Conservation (phyloP, 495 filamentous ascomycete genomes). For the Pyronema domesticum region DNA sequence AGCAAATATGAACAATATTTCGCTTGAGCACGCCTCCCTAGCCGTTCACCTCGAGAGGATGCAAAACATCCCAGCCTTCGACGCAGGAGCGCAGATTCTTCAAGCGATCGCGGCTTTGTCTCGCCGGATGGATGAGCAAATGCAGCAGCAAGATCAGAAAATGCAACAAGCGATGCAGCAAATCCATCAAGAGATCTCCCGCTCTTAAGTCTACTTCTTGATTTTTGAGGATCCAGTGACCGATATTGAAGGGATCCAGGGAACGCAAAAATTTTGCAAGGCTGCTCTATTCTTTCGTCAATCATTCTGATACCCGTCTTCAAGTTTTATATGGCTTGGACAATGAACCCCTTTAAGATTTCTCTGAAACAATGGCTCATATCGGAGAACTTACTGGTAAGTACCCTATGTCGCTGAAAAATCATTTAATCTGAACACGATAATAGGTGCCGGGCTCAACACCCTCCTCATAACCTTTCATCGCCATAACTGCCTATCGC, state of each 20-base stretch:
- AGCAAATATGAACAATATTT: too few species aligned
- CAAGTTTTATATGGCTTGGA: conserved; percentile 11
- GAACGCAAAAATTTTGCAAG: conserved; percentile 9
- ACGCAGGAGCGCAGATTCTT: too few species aligned
- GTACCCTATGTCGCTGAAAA: conserved; percentile 5
- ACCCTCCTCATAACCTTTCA: too few species aligned
- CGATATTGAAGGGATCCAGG: conserved; percentile 6
- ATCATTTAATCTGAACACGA: conserved; percentile 7
- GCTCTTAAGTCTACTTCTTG: background rate
- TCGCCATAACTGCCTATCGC: too few species aligned
- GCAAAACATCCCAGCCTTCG: too few species aligned
- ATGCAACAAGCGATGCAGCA: background rate
- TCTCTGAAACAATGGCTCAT: conserved; percentile 7
- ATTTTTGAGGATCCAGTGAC: conserved; percentile 1
- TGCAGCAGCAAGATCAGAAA: too few species aligned
- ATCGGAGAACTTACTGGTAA: conserved; percentile 9
- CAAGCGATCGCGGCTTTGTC: too few species aligned
- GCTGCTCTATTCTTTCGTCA: conserved; percentile 9
- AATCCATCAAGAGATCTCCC: background rate
- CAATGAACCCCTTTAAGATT: conserved; percentile 7
- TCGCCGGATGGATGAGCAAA: too few species aligned
- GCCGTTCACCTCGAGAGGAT: too few species aligned
- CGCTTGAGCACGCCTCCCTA: too few species aligned
- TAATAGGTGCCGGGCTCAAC: conserved; percentile 4
- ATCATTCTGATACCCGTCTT: conserved; percentile 7